phyloP scores from a whole-genome alignment of 2,329 filamentous ascomycete genomes.

The Fusarium abutilonis region DNA sequence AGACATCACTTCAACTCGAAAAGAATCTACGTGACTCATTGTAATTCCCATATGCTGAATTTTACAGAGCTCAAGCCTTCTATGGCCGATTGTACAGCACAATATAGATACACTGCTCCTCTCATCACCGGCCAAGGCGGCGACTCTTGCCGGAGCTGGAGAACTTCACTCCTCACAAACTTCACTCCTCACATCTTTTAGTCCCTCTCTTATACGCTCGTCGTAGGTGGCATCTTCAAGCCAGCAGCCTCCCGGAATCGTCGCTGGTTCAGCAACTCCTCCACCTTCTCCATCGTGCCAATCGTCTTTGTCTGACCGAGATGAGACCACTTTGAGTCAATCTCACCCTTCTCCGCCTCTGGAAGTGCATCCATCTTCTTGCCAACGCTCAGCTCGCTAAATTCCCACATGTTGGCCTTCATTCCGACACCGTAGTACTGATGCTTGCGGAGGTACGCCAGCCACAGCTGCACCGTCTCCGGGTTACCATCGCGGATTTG shows the following conservation, averaged over 20 bases:
- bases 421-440: slow-evolving; percentile 97
- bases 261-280: slow-evolving; percentile 65
- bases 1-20: background rate
- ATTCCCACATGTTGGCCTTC: slow-evolving; percentile 98
- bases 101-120: slow-evolving; percentile 34
- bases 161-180: background rate
- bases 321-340: slow-evolving; percentile 64
- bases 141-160: slow-evolving; percentile 13
- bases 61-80: slow-evolving; percentile 40
- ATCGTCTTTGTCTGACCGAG: slow-evolving; percentile 63
- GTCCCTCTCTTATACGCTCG: slow-evolving; percentile 17
- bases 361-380: slow-evolving; percentile 40
- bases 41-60: slow-evolving; percentile 28
- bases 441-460: slow-evolving; percentile 91
- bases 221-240: slow-evolving; percentile 43
- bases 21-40: slow-evolving; percentile 1
- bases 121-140: slow-evolving; percentile 12
- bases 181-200: background rate
- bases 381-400: slow-evolving; percentile 70
- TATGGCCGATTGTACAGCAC: slow-evolving; percentile 42
- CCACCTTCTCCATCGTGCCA: slow-evolving; percentile 64
- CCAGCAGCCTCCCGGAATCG: slow-evolving; percentile 55
- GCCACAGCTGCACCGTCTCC: slow-evolving; percentile 88
- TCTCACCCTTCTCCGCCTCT: slow-evolving; percentile 44
- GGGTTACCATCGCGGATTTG: slow-evolving; percentile 93